Base-by-base conservation (phyloP, 1,139 yeast genomes). In the Debaryomycetaceae sp. region DNA sequence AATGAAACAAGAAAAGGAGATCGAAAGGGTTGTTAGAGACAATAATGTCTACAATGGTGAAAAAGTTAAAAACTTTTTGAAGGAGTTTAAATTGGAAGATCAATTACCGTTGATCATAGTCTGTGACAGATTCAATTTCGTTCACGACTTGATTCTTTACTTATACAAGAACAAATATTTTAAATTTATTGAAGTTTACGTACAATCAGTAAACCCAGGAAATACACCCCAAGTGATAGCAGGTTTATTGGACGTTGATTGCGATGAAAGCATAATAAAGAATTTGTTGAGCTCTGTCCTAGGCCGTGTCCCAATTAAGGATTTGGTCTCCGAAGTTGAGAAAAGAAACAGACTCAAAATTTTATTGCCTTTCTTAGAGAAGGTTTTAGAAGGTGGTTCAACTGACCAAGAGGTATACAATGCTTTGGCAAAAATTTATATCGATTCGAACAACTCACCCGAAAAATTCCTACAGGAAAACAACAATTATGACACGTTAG, bases 201-300 rank as follows among this genome's bases (percentile, higher is more conserved):
- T 95, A 45, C 98, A 93, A 72, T 95, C 90, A 61, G 98, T 93
- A 43, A 95, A 93, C 68, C 97, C 99, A 41, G 75, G 93, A 5
- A 87, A 88, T 63, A 89, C 99, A 24, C 96, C 99, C 17, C 96
- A 91, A 68, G 99, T 95, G 51, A 79, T 93, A 62, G 99, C 97
- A 49, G 99, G 96, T 39, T 78, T 93, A 60, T 75, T 93, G 56
- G 99, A 93, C 65, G 98, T 93, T 56, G 99, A 93, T 67, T 90
- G 98, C 70, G 99, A 93, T 55, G 99, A 95, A 67, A 69, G 72
- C 45, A 86, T 90, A 54, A 89, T 95, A 63, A 87, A 89, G 71
- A 79, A 81, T 44, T 76, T 93, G 60, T 78, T 95, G 55, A 78
- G 78, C 62, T 84, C 96, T 36, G 99, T 93, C 13, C 75, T 90